Conservation (phyloP, 345 rosid genomes). For the Erucastrum elatum region DNA sequence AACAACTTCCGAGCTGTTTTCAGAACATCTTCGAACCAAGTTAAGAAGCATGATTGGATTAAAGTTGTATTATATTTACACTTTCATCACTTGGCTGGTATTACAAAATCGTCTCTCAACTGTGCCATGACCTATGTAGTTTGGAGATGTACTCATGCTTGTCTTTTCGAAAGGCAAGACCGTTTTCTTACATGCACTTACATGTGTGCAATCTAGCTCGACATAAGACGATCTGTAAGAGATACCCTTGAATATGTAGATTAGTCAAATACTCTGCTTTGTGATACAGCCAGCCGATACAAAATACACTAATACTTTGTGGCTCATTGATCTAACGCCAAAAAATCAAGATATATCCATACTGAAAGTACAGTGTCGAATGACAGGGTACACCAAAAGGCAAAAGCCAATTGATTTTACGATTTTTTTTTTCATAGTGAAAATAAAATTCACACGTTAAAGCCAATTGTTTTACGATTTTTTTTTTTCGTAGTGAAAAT, state of each 20-base stretch:
- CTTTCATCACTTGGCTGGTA: not conserved
- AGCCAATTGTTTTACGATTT: too few species aligned
- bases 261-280: not conserved
- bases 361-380: too few species aligned
- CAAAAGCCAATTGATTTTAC: too few species aligned
- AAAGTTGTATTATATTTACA: not conserved
- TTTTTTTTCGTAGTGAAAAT: not conserved
- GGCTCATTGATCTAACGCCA: too few species aligned
- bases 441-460: too few species aligned
- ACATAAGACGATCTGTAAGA: not conserved
- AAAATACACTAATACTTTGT: too few species aligned
- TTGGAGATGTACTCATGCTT: not conserved
- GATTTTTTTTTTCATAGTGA: too few species aligned
- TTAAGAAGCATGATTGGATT: too few species aligned
- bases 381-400: too few species aligned
- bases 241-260: not conserved
- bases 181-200: not conserved
- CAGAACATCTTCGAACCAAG: not conserved
- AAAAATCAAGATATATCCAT: too few species aligned
- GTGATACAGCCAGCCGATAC: too few species aligned
- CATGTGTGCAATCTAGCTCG: not conserved
- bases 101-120: not conserved
- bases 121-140: not conserved
- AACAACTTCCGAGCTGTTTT: not conserved
- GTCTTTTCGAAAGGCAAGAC: not conserved